phyloP scores from a whole-genome alignment of 768 basidiomycete genomes.

The Leucocoprinus birnbaumii region DNA sequence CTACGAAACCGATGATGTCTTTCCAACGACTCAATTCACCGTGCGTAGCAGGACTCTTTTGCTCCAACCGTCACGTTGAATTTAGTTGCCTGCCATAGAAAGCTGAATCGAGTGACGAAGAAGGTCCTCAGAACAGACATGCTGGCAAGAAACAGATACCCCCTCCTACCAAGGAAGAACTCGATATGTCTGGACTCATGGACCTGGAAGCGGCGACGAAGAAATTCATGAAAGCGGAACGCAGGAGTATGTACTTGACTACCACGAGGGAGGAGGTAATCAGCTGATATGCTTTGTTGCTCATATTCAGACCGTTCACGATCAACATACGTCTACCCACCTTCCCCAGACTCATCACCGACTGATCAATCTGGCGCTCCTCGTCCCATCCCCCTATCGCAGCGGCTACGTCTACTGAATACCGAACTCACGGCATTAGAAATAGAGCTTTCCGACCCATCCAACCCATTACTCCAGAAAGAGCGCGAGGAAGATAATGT shows the following conservation, averaged over 20 bases:
- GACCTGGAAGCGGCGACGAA: conserved; percentile 64
- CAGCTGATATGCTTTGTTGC: neutral
- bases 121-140: conserved; percentile 40
- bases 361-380: conserved; percentile 27
- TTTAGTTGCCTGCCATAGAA: conserved; percentile 32
- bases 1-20: conserved; percentile 86
- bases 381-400: conserved; percentile 46
- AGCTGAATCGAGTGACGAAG: conserved; percentile 69
- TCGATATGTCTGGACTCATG: conserved; percentile 66
- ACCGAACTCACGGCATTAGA: conserved; percentile 81
- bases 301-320: conserved; percentile 42
- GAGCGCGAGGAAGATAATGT: conserved; percentile 59
- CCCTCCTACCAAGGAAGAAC: conserved; percentile 51
- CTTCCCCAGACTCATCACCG: conserved; percentile 53
- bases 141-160: conserved; percentile 34
- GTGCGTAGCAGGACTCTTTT: conserved; percentile 35
- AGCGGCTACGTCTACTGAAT: conserved; percentile 64
- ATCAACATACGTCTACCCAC: conserved; percentile 66
- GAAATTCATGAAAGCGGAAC: conserved; percentile 72
- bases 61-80: conserved; percentile 11
- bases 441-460: conserved; percentile 74
- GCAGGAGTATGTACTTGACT: conserved; percentile 42
- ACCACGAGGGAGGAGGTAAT: neutral
- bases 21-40: conserved; percentile 47
- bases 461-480: conserved; percentile 62